phyloP scores from a whole-genome alignment of 2,329 filamentous ascomycete genomes.

The Aspergillus aculeatus region DNA sequence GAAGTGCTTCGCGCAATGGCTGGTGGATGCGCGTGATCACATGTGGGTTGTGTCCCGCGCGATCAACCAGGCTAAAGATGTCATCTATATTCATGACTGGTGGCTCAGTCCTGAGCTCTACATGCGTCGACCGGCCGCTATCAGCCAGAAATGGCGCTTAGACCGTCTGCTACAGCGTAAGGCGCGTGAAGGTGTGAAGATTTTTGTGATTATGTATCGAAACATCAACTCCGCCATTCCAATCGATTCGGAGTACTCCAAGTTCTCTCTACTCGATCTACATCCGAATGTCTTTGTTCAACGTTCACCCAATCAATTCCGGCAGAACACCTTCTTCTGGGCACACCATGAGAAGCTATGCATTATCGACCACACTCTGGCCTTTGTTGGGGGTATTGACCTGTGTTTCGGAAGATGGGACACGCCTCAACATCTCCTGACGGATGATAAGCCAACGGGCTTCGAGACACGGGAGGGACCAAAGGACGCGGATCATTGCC shows the following conservation, averaged over 20 bases:
- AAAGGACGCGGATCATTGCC: slow-evolving; percentile 87
- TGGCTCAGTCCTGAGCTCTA: slow-evolving; percentile 97
- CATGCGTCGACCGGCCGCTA: slow-evolving; percentile 86
- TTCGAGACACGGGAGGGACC: slow-evolving; percentile 77
- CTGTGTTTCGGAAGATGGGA: slow-evolving; percentile 98
- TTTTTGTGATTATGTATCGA: slow-evolving; percentile 96
- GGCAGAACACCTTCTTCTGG: slow-evolving; percentile 99
- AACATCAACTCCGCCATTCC: slow-evolving; percentile 97
- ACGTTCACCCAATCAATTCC: slow-evolving; percentile 93
- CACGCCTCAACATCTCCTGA: slow-evolving; percentile 84
- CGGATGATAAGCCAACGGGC: slow-evolving; percentile 91
- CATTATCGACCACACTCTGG: slow-evolving; percentile 91
- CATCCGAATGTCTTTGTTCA: slow-evolving; percentile 97
- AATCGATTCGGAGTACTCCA: slow-evolving; percentile 97
- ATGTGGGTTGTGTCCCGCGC: slow-evolving; percentile 99
- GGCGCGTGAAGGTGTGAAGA: slow-evolving; percentile 90
- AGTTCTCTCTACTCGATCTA: slow-evolving; percentile 90
- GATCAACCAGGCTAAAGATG: slow-evolving; percentile 94
- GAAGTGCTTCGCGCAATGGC: slow-evolving; percentile 88
- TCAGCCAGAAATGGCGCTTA: slow-evolving; percentile 96
- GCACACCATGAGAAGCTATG: slow-evolving; percentile 99
- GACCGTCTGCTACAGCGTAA: slow-evolving; percentile 92
- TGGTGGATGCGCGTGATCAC: slow-evolving; percentile 94
- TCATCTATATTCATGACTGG: slow-evolving; percentile 99
- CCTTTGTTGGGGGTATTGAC: slow-evolving; percentile 93